A percentile compares a stretch with the other conserved stretches of the same genome.
Evolutionary conservation across 352 stramenopile genomes (phyloP).

Genomic region (Globisporangium nagaii): DNA sequence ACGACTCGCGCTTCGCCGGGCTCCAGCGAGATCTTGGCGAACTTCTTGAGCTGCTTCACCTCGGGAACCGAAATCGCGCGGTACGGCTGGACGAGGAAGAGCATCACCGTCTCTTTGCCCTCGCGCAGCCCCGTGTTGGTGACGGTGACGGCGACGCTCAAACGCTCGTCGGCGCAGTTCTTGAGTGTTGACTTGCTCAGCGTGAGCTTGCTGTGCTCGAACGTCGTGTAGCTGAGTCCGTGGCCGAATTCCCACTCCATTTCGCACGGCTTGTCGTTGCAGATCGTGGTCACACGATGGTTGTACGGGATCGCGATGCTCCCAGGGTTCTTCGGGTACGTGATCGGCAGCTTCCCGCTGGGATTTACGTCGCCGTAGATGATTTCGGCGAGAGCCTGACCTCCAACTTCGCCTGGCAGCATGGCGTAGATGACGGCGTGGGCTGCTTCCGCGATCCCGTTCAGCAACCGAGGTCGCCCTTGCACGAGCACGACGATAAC

Average conservation of each 20-base stretch:
- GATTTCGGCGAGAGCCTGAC: constrained; percentile 79
- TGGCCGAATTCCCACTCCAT: constrained; percentile 65
- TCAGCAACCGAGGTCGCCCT: constrained; percentile 73
- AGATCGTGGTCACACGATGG: constrained; percentile 54
- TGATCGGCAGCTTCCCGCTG: constrained; percentile 77
- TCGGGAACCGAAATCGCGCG: constrained; percentile 61
- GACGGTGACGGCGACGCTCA: constrained; percentile 45
- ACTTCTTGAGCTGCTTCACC: constrained; percentile 78
- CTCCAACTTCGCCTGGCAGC: constrained; percentile 71
- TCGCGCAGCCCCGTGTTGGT: constrained; percentile 51
- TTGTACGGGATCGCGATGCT: constrained; percentile 77
- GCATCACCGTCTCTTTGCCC: constrained; percentile 71
- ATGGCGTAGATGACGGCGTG: constrained; percentile 77
- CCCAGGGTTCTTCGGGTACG: constrained; percentile 65
- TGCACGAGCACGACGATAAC: constrained; percentile 78
- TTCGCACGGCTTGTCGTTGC: constrained; percentile 36
- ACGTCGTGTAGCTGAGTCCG: constrained; percentile 68
- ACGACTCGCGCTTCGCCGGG: constrained; percentile 33
- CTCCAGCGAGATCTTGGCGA: constrained; percentile 62
- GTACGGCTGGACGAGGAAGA: constrained; percentile 71
- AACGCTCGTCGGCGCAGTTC: constrained; percentile 14
- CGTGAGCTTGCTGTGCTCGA: constrained; percentile 42
- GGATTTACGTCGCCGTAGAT: constrained; percentile 76
- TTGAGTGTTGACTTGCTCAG: constrained; percentile 22
- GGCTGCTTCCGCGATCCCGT: constrained; percentile 42